Evolutionary conservation across 2,329 filamentous ascomycete species (phyloP), one percentile per base, ranked within the genome.

Genomic region (Teratosphaeria gauchensis): DNA sequence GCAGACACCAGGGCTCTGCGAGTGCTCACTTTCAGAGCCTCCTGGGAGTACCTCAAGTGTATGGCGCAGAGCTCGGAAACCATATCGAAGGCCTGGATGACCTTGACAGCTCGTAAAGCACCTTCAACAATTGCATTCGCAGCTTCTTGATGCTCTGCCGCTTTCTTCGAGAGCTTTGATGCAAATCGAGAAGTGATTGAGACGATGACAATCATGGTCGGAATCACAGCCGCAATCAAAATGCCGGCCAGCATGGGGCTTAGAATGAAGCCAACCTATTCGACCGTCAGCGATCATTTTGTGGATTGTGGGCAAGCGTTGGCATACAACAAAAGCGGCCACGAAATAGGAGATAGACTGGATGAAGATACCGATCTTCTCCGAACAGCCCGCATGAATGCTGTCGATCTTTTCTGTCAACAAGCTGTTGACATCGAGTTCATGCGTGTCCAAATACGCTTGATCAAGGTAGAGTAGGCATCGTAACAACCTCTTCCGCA

Each of bases 381-480:
- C 76, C 0, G 76, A 77, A 21, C 74, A 76, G 4, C 76, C 76
- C 8, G 76, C 70, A 58, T 78, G 75, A n/a, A 77, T 76, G 1
- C 70, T 72, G 58, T 77, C 75, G 21, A 75, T 75, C 61, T 77
- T 77, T 52, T 76, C 75, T 7, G 75, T 77, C 5, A 78, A 67
- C 30, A 76, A 71, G 14, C 70, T 72, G 16, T 77, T 76, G 65
- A 81, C 76, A 66, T 82, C 78, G 21, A 79, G 75, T 42, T 77
- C 74, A 60, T 77, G 71, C 12, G 75, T 75, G 59, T 82, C 80
- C 61, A 80, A 79, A 64, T 78, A 82, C 11, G 77, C 72, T 64
- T 80, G 77, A 56, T 82, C 79, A 66, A 81, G 75, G 32, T 79
- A 75, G 24, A 82, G 67, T 7, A 78, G 73, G 59, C 76, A 75